Evolutionary conservation across 495 filamentous ascomycete species (phyloP).

Genomic region (Letharia columbiana): DNA sequence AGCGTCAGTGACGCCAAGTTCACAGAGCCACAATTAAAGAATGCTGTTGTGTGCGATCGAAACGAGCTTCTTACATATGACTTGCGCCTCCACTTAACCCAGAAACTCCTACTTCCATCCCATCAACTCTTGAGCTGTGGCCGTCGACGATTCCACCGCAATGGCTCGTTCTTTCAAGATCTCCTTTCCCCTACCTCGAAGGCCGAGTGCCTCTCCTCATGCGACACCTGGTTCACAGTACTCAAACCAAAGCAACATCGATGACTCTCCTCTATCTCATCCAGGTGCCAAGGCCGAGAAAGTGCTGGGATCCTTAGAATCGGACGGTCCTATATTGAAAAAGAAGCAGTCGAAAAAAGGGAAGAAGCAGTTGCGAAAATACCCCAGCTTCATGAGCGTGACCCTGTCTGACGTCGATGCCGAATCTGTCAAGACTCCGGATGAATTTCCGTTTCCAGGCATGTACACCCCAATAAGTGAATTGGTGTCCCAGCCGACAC

Average conservation of each 20-base stretch:
- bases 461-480: constrained; percentile 14
- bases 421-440: constrained; percentile 11
- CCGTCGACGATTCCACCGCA: neutral
- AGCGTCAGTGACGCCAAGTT: constrained; percentile 1
- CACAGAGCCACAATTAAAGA: constrained; percentile 1
- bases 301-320: constrained; percentile 19
- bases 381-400: constrained; percentile 26
- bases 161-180: constrained; percentile 27
- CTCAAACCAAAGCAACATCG: constrained; percentile 15
- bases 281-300: constrained; percentile 25
- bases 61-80: neutral
- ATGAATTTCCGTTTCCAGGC: constrained; percentile 22
- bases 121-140: neutral
- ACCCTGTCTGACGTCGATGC: constrained; percentile 21
- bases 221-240: constrained; percentile 18
- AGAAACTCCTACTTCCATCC: neutral
- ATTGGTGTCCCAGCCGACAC: neutral
- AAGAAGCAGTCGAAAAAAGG: constrained; percentile 20
- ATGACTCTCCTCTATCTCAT: constrained; percentile 21
- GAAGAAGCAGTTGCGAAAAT: constrained; percentile 19
- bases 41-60: neutral
- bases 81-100: neutral
- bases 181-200: constrained; percentile 25
- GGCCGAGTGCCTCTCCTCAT: constrained; percentile 18
- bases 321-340: constrained; percentile 6